These are phyloP conservation scores for Fomitopsis serialis DNA, from an alignment of 768 basidiomycete genomes.

Conservation along the genomic window DNA sequence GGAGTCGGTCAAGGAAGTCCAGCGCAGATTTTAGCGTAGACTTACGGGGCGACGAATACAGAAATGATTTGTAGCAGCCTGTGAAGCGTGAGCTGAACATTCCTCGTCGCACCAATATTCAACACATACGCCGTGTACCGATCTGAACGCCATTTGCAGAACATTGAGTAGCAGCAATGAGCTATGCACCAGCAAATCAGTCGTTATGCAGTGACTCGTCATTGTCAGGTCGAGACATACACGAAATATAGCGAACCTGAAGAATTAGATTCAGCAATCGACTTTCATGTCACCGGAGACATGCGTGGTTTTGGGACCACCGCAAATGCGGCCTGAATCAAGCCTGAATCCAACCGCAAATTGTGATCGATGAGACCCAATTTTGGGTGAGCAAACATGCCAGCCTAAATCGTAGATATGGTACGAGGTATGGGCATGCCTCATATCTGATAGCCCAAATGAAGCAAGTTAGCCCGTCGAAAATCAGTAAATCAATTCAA, in stretches of 20 bases:
- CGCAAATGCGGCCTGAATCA: too few species aligned
- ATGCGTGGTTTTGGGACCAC: too few species aligned
- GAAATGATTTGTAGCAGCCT: neutral
- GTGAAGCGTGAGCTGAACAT: neutral
- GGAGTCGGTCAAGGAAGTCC: neutral
- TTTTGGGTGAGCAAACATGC: too few species aligned
- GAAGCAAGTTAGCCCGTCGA: too few species aligned
- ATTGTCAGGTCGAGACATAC: neutral
- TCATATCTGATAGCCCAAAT: too few species aligned
- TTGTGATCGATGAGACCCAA: too few species aligned
- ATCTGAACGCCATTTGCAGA: slow-evolving; percentile 4
- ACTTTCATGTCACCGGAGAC: too few species aligned
- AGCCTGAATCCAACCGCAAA: too few species aligned
- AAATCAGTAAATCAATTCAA: too few species aligned
- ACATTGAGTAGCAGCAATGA: slow-evolving; percentile 6
- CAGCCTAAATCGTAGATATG: too few species aligned
- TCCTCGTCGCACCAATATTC: neutral
- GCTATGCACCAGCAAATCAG: neutral
- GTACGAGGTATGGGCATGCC: too few species aligned
- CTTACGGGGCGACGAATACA: slow-evolving; percentile 3
- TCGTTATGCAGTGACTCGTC: neutral
- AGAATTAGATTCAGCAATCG: too few species aligned
- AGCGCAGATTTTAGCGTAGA: neutral
- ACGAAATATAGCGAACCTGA: slow-evolving; percentile 7
- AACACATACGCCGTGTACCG: neutral